phyloP scores from a whole-genome alignment of 805 yeast species.

The Metschnikowia matae region DNA sequence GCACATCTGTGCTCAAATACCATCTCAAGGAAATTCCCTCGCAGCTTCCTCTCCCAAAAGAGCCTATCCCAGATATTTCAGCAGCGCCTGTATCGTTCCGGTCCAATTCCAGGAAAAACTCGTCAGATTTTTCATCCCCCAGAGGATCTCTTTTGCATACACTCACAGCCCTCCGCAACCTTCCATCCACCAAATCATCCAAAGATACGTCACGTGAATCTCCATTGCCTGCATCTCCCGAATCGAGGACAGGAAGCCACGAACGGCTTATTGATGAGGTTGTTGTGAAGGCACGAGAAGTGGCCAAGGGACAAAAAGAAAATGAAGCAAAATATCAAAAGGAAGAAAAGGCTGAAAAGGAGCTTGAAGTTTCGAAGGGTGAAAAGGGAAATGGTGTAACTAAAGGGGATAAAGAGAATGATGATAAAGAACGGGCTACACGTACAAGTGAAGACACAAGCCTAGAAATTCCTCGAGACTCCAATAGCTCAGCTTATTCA shows the following conservation, averaged over 20 bases:
- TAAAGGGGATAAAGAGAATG: no score
- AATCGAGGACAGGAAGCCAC: neutral
- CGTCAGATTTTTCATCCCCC: conserved; percentile 36
- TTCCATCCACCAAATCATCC: conserved; percentile 34
- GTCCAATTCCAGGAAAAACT: conserved; percentile 33
- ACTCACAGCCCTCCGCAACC: conserved; percentile 36
- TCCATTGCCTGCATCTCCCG: conserved; percentile 21
- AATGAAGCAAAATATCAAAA: neutral
- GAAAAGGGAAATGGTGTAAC: no score
- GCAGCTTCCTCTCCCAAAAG: conserved; percentile 52
- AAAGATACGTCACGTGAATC: conserved; percentile 39
- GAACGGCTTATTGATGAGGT: neutral
- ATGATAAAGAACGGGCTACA: neutral
- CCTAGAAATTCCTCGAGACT: neutral
- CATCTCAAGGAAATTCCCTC: conserved; percentile 47
- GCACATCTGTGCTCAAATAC: conserved; percentile 11
- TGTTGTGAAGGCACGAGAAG: neutral
- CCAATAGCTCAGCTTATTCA: neutral
- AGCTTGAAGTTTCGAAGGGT: no score
- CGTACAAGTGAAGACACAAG: neutral
- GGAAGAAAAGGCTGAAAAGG: no score
- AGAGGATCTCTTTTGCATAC: conserved; percentile 40
- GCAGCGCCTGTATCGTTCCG: conserved; percentile 32
- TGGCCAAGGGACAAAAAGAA: neutral
- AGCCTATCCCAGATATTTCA: conserved; percentile 44